Conservation (phyloP, 2,329 filamentous ascomycete genomes). For the Stagonosporopsis tanaceti region DNA sequence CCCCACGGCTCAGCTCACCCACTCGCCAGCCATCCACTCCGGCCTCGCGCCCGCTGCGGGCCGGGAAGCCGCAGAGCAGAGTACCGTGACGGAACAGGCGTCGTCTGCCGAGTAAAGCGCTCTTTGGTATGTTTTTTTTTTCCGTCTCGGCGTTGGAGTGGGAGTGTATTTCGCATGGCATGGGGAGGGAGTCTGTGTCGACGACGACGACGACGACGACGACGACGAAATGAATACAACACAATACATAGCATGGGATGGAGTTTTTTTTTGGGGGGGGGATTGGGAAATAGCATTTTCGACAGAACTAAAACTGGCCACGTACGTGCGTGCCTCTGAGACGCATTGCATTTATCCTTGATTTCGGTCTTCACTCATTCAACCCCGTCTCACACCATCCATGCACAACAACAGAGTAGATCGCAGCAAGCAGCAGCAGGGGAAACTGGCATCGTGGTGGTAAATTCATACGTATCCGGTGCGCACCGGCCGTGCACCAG, state of each 20-base stretch:
- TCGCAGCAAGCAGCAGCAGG: no score
- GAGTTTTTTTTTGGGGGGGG: slow-evolving; percentile 6
- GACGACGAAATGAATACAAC: slow-evolving; percentile 6
- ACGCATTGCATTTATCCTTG: no score
- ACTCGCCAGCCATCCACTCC: slow-evolving; percentile 41
- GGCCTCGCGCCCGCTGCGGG: slow-evolving; percentile 30
- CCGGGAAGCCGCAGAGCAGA: slow-evolving; percentile 21
- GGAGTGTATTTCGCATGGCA: not conserved
- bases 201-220: no score
- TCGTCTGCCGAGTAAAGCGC: slow-evolving; percentile 2
- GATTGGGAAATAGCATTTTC: not conserved
- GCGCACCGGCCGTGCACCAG: no score
- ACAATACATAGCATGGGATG: slow-evolving; percentile 19
- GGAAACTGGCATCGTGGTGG: no score
- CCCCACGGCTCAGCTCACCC: slow-evolving; percentile 40
- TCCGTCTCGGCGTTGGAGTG: no score
- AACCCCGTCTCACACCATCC: no score
- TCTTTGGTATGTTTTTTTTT: not conserved
- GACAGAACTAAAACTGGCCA: no score
- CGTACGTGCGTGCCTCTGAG: no score
- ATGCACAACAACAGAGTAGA: no score
- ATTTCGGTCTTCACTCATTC: no score
- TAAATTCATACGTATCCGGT: no score
- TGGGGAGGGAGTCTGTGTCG: not conserved
- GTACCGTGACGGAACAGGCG: slow-evolving; percentile 3